Evolutionary conservation across 495 filamentous ascomycete species (phyloP), one percentile per base, ranked within the genome.

Genomic region (Hypomontagnella submonticulosa): DNA sequence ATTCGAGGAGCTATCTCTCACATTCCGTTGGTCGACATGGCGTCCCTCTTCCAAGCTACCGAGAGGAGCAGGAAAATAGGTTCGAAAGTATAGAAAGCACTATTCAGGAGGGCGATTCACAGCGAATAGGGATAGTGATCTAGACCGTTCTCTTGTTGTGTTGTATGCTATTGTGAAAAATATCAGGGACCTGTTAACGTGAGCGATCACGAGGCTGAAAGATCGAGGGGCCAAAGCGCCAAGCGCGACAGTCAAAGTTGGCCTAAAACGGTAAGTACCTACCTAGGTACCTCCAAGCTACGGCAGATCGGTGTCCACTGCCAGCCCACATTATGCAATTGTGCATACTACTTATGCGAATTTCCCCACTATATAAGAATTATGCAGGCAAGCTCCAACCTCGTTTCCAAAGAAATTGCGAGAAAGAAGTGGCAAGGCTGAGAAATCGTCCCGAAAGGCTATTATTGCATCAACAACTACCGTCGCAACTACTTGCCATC

Each of bases 351-450:
- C 0, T 11, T 43, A 16, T 30, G 19, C 44, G 6, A 48, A 11
- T 32, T 12, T 19, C 40, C 18, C 48, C 62, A 66, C 48, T 42
- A 48, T 41, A 47, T 44, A 48, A 50, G 4, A 34, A 50, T 50
- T 54, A 38, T 66, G 36, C 34, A 13, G 12, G 16, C 11, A 57
- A 62, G 55, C 23, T 64, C 46, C 60, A 51, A 60, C 54, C 55
- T 69, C 49, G 19, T 16, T n/a, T 42, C 49, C 40, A 60, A 61
- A 61, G 44, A 60, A 64, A 57, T 65, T 44, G 49, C 46, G 38
- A 59, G 58, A 58, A 58, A 46, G 11, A 43, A 54, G 71, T 71
- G 66, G 74, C 74, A 70, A 76, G 72, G 74, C 74, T 76, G 71
- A 73, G 63, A 70, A 75, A 71, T 73, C 55, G 18, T 32, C 16